Evolutionary conservation across 1,284 basidiomycete species (phyloP), one percentile per base, ranked within the genome.

Genomic region (Xerocomus amazonicus): DNA sequence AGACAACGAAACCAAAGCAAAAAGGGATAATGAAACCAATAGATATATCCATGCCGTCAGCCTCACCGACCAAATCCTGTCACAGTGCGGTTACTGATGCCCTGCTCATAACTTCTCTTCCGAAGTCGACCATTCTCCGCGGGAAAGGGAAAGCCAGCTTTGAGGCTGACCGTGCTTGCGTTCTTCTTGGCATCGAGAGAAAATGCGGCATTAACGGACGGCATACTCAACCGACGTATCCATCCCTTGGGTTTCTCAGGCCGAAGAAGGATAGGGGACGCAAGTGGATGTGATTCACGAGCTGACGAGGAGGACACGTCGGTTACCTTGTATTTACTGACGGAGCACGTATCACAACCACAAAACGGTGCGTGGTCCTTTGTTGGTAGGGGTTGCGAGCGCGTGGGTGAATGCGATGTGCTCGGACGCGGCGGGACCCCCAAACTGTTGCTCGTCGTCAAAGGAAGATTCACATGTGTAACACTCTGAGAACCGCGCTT

Each of bases 211-310:
- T 79, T 71, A 26, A 81, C 76, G 2, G 78, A 78, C 2, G 87
- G 86, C 84, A 89, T 87, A 58, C 87, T 90, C 51, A 90, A 63
- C 48, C 87, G 72, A 34, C 84, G 70, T 55, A 89, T 86, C 87
- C 87, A 90, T 0, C 83, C 78, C 56, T 78, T 84, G 9, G 80
- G 75, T 56, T 83, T 85, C 57, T 82, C 78, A 23, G 68, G 72
- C 10, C 74, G 75, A 23, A 76, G 63, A 10, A 59, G 51, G 38
- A 73, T 71, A 0, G 75, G 73, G 19, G 72, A 67, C 38, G 70
- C 71, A 3, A 71, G 72, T 12, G 75, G 73, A 17, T 73, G 73
- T 16, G 72, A 61, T 55, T 71, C 71, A 42, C 60, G 65, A 14
- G 68, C 66, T 3, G 70, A 68, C 2, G 68, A 62, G 14, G 62